Conservation (phyloP, 257 asterid genomes). For the Thymus mandschuricus region DNA sequence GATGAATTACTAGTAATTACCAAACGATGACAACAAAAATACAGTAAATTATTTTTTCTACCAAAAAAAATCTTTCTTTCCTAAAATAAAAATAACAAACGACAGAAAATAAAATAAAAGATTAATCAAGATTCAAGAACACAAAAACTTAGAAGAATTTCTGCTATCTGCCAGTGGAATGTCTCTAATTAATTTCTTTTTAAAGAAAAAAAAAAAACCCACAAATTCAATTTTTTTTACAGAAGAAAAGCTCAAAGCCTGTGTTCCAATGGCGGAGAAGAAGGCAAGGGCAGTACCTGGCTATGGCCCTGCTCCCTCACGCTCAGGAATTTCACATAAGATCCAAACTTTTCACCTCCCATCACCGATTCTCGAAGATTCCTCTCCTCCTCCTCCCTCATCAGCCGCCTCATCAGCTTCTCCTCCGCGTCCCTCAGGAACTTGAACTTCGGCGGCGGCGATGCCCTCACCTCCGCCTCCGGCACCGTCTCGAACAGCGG, state of each 20-base stretch:
- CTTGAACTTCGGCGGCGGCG: conserved; percentile 95
- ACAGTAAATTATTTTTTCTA: too few relatives aligned
- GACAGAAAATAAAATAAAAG: not conserved
- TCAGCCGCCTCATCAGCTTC: conserved; percentile 59
- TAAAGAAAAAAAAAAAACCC: not conserved
- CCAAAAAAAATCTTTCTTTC: not conserved
- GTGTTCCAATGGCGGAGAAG: conserved; percentile 47
- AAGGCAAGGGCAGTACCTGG: conserved; percentile 64
- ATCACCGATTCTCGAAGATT: conserved; percentile 1
- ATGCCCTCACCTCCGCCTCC: conserved; percentile 74
- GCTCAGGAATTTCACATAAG: conserved; percentile 47
- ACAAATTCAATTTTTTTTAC: conserved; percentile 17
- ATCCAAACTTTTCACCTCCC: conserved; percentile 40
- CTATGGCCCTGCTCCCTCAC: conserved; percentile 37
- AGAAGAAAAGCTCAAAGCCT: not conserved
- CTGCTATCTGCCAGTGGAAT: conserved; percentile 1
- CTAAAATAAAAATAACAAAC: not conserved
- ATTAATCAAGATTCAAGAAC: not conserved
- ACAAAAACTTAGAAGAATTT: conserved; percentile 14
- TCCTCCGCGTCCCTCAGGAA: conserved; percentile 97
- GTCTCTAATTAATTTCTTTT: not conserved
- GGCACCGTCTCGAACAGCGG: conserved; percentile 76
- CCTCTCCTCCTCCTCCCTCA: conserved; percentile 56
- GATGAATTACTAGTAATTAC: too few relatives aligned
- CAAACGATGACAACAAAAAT: too few relatives aligned